Evolutionary conservation across 495 filamentous ascomycete genomes (phyloP).

Genomic region (Penicillium soppii): DNA sequence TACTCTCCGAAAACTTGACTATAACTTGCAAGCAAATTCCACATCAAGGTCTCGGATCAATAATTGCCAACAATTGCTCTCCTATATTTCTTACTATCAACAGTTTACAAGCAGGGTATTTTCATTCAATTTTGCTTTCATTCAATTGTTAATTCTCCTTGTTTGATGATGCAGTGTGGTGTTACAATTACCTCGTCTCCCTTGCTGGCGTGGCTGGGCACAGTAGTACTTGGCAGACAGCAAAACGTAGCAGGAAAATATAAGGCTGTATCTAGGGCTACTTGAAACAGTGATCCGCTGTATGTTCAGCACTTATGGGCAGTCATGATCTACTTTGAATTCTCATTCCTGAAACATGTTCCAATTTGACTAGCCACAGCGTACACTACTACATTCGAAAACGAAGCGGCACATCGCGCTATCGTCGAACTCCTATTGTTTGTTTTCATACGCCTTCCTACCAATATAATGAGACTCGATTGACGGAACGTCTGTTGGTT

Average conservation of each 20-base stretch:
- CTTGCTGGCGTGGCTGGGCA: slow-evolving; percentile 27
- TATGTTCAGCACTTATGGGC: too few species aligned
- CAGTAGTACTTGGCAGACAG: background rate
- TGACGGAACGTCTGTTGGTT: too few species aligned
- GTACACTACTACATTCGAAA: too few species aligned
- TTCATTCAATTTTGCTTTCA: background rate
- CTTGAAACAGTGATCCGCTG: background rate
- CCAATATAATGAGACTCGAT: too few species aligned
- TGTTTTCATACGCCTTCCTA: too few species aligned
- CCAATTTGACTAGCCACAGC: too few species aligned
- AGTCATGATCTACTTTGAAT: too few species aligned
- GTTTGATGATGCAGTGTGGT: background rate
- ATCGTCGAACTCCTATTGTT: too few species aligned
- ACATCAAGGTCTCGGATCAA: background rate
- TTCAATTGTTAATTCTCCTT: too few species aligned
- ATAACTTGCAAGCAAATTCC: background rate
- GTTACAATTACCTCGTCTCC: slow-evolving; percentile 7
- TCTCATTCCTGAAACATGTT: too few species aligned
- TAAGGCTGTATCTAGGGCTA: slow-evolving; percentile 10
- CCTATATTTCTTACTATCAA: slow-evolving; percentile 7
- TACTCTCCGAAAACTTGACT: background rate
- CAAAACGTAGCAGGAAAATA: slow-evolving; percentile 13
- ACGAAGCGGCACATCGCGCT: too few species aligned
- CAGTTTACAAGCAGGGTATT: slow-evolving; percentile 3
- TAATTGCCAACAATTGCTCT: slow-evolving; percentile 10